A percentile compares a stretch with the other conserved stretches of the same genome.
Evolutionary conservation across 2,329 filamentous ascomycete species (phyloP).

Genomic region (Cladorrhinum sp.): DNA sequence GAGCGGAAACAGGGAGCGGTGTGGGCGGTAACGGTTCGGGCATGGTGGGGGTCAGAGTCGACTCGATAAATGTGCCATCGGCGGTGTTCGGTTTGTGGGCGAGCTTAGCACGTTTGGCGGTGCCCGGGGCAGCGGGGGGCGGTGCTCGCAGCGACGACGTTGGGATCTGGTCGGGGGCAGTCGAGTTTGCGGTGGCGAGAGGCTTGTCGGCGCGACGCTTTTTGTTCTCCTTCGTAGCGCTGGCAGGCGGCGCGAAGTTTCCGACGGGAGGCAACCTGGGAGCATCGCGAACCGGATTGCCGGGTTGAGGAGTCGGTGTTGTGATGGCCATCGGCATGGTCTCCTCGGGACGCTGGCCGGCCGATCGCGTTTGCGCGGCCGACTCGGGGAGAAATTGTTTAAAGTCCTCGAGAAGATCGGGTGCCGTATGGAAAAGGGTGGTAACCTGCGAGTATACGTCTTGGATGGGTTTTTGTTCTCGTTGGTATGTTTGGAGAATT

Average conservation of each 20-base stretch:
- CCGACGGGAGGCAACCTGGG: slow-evolving; percentile 90
- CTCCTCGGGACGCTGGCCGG: slow-evolving; percentile 61
- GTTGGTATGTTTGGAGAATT: slow-evolving; percentile 95
- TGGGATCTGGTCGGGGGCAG: slow-evolving; percentile 39
- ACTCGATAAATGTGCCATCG: slow-evolving; percentile 67
- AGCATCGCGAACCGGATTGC: slow-evolving; percentile 49
- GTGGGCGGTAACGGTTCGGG: slow-evolving; percentile 83
- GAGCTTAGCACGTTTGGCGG: slow-evolving; percentile 68
- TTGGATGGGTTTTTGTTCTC: slow-evolving; percentile 96
- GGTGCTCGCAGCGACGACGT: slow-evolving; percentile 37
- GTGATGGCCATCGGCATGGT: slow-evolving; percentile 54
- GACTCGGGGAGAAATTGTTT: slow-evolving; percentile 98
- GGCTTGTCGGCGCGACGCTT: slow-evolving; percentile 68
- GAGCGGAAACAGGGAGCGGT: slow-evolving; percentile 66
- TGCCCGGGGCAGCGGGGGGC: slow-evolving; percentile 32
- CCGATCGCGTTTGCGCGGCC: slow-evolving; percentile 55
- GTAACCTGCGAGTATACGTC: slow-evolving; percentile 98
- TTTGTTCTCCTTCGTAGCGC: slow-evolving; percentile 85
- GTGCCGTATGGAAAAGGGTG: slow-evolving; percentile 85
- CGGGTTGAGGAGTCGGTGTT: slow-evolving; percentile 55
- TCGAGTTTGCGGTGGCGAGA: slow-evolving; percentile 43
- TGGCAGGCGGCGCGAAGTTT: slow-evolving; percentile 81
- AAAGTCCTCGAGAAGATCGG: slow-evolving; percentile 94
- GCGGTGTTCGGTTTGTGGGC: slow-evolving; percentile 58
- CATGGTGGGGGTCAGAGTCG: slow-evolving; percentile 81